Conservation (phyloP, 2,329 filamentous ascomycete genomes). For the Nakataea oryzae region DNA sequence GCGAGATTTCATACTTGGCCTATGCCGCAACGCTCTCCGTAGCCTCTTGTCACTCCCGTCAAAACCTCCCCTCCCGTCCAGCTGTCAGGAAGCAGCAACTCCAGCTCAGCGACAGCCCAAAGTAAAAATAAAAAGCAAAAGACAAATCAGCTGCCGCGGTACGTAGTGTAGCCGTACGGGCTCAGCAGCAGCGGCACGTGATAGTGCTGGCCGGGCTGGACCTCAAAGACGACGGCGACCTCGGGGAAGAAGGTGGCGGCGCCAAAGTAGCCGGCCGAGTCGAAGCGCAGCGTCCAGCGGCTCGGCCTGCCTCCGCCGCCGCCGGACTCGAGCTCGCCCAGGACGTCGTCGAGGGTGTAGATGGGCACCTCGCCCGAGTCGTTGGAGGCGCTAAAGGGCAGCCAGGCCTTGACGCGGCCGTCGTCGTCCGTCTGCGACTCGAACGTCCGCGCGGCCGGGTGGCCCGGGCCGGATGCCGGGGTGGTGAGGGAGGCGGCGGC, state of each 20-base stretch:
- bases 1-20: too few relatives aligned
- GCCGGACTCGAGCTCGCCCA: conserved; percentile 25
- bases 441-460: conserved; percentile 37
- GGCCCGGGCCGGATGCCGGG: conserved; percentile 7
- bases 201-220: conserved; percentile 54
- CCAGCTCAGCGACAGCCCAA: not conserved
- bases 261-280: conserved; percentile 63
- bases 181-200: conserved; percentile 71
- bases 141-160: conserved; percentile 60
- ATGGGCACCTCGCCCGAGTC: conserved; percentile 45
- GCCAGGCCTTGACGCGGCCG: conserved; percentile 64
- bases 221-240: conserved; percentile 40
- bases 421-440: conserved; percentile 64
- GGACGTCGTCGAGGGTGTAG: conserved; percentile 46
- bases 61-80: too few relatives aligned
- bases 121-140: too few relatives aligned
- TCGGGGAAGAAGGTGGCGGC: conserved; percentile 50
- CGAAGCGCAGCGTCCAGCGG: conserved; percentile 63
- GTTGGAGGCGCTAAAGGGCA: conserved; percentile 40
- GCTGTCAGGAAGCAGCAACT: not conserved
- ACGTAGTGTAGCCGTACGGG: conserved; percentile 74
- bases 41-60: too few relatives aligned
- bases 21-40: too few relatives aligned
- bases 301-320: conserved; percentile 16
- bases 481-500: conserved; percentile 20